Base-by-base conservation (phyloP, 192 early-diverging fungal species). In the Gaertneriomyces sp. region DNA sequence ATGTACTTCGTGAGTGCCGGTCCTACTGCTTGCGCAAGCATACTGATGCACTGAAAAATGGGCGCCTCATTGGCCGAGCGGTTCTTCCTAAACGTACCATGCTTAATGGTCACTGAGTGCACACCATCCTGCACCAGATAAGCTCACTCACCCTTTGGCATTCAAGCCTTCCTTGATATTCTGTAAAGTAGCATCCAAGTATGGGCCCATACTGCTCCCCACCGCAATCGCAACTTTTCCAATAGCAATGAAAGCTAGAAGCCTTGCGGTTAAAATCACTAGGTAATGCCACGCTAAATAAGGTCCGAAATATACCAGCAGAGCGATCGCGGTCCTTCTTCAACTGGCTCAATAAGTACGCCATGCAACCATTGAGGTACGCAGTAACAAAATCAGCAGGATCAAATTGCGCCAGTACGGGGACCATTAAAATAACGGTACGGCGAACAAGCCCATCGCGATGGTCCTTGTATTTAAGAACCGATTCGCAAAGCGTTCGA, bases 1-100 rank as follows among this genome's bases (percentile, higher is more conserved):
- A 96, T 83, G 68, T 94, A 84, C 60, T 90, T 91, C 0, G 90
- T 93, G 51, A 96, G 75, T 5, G 89, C 91, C 42, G 90, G 92
- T n/a, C 93, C 91, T 56, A 98, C 89, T 16, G 95, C 92, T 8
- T 79, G 78, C 1, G 93, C 94, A 45, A 98, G 79, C 84, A 90
- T 91, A 33, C 88, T 90, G 47, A 97, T 88, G 60, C 94, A 94
- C 68, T 87, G 81, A 60, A 94, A 92, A 16, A 91, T 81, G 16
- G 75, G 65, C 7, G 66, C 57, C 46, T 72, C 75, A 14, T 47
- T 52, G 7, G 53, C 64, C 8, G 60, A 46, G 58, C 75, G 52
- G 16, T 71, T 71, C 42, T 69, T 64, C 20, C 72, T 79, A 49
- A 44, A 43, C 11, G 14, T 9, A 20, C 41, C 43, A 45, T 41